Evolutionary conservation across 2,329 filamentous ascomycete species (phyloP), one percentile per base, ranked within the genome.

Genomic region (Hymenoscyphus albidus): DNA sequence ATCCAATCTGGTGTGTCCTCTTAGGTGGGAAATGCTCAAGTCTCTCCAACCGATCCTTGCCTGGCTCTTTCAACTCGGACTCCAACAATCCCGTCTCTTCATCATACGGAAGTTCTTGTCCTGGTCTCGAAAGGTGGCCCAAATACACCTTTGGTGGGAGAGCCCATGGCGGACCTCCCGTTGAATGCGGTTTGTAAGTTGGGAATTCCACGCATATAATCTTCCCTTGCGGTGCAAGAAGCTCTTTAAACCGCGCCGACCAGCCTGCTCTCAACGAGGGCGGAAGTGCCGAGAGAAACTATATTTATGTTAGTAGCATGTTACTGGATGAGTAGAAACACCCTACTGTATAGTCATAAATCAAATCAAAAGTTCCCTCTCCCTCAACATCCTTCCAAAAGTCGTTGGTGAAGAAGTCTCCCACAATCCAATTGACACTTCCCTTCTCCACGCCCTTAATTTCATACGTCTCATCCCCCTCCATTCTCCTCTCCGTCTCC

Each of bases 161-260:
- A 7, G 87, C 86, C 82, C 85, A 93, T 1, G 92, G 92, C 13
- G 92, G 92, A 0, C 92, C 92, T 10, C 82, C 82, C 10, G 83
- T 80, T 12, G 80, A 80, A 10, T 88, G 82, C 54, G 85, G 81
- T 75, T 93, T 95, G 67, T 85, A 83, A 0, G 88, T 86, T 10
- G 92, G 92, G 75, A 90, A 96, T 75, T 96, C 92, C 67, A 96
- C 82, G 77, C 86, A 88, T 61, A 88, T 74, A 32, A 89, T 78
- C 44, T 81, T 78, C 27, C 85, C 85, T 70, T 74, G 71, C 5
- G 79, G 78, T 22, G 76, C 69, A 38, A 88, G 77, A 48, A 88
- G 78, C 48, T 81, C 73, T 14, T 77, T 70, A 76, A 85, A 83
- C 62, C 83, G 78, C 62, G 75, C 74, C 13, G 85, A 82, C 86